Base-by-base conservation (phyloP, 2,329 filamentous ascomycete genomes). In the Fusarium sp. region DNA sequence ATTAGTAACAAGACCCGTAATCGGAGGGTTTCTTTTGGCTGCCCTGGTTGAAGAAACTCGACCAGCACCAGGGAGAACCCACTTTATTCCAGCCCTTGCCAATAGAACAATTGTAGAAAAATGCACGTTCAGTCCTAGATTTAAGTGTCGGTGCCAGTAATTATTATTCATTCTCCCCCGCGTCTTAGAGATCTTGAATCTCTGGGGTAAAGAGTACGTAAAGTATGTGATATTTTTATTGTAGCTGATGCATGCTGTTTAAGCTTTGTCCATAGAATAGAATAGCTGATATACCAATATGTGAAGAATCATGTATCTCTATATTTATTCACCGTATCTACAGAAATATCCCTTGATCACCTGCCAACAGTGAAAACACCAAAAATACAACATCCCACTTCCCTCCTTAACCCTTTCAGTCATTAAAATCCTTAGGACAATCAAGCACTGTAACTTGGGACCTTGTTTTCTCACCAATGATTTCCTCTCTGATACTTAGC, bases 61-160 rank as follows among this genome's bases (percentile, higher is more conserved):
- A 29, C 29, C 23, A 26, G 33, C n/a, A 31, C 44, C 20, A 50
- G 21, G 28, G 20, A 3, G 48, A 52, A 57, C 42, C 69, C 69
- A 70, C 63, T 66, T 68, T 66, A 63, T 72, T 72, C 69, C 66
- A 70, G 69, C 42, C 64, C 37, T 65, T 63, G 37, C 31, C 47
- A 33, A 61, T 68, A 24, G 63, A 70, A 65, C 18, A 41, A n/a
- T 16, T 31, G 49, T 48, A 28, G 38, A 62, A 62, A 57, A 53
- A 38, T 29, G 33, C 46, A 66, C 54, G 53, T 42, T 29, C 33
- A 29, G 12, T 41, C 10, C 49, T 46, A 66, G 41, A n/a, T 46
- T 35, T 38, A 15, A 37, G 24, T 46, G 43, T 23, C 61, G 55
- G 42, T 63, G 50, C 49, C 50, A 41, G 47, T 62, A 53, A 41